Base-by-base conservation (phyloP, 495 filamentous ascomycete species). In the Physcia stellaris region DNA sequence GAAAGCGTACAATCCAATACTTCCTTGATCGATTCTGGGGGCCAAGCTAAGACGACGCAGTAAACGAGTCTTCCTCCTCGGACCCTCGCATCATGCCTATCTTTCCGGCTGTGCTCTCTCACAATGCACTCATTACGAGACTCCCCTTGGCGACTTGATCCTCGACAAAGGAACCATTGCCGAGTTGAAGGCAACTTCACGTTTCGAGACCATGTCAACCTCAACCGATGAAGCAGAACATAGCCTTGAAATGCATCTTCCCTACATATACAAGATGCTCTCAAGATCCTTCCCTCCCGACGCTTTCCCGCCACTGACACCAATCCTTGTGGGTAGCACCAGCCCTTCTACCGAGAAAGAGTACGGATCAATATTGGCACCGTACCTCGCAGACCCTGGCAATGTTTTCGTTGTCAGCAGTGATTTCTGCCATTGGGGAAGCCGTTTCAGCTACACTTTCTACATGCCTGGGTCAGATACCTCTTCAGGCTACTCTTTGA, bases 381-480 rank as follows among this genome's bases (percentile, higher is more conserved):
- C 79, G 2, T 94, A 92, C 50, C 62, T 96, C 6, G 64, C 69
- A 27, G 81, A 94, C 53, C 74, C 76, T 3, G 66, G 66, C 15
- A 90, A 79, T 44, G 72, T 79, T 7, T 96, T 94, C 55, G 71
- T 96, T 46, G 70, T 96, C 38, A 83, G 77, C 53, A 93, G 86
- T 3, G 90, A 98, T 54, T 98, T 98, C 56, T 94, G 88, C 44
- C 90, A 98, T 59, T 98, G 90, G 90, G 90, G 90, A 15, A 51
- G 68, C 13, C 73, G 86, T 13, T 98, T 95, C 58, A 66, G 67
- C 26, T 98, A 96, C 56, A 87, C 82, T 27, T 80, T 79, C 53
- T 93, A 93, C 53, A 63, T 75, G 21, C 76, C 74, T 4, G 64
- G 62, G 4, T 23, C 6, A 11, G 26, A 49, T 27, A 21, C 34